These are phyloP conservation scores for Ilyonectria mors-panacis DNA, from an alignment of 2,329 filamentous ascomycete genomes.

Conservation along the genomic window DNA sequence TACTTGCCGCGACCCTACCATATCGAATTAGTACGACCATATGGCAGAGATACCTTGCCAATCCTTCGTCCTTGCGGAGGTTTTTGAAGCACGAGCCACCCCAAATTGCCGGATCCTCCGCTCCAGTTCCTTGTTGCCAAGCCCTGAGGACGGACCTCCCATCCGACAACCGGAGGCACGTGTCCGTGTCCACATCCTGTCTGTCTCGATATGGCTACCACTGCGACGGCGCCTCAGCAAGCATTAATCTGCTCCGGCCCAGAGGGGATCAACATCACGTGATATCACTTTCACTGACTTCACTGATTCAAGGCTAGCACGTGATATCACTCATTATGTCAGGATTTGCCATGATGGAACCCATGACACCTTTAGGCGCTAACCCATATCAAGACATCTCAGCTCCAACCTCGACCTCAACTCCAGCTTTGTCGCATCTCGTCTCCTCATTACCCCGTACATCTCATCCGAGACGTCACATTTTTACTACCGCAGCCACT, in stretches of 20 bases:
- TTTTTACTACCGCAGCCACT: neutral
- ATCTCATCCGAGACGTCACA: neutral
- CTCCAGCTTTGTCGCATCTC: conserved; percentile 15
- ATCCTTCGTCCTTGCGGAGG: neutral
- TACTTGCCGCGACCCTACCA: neutral
- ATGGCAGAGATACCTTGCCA: neutral
- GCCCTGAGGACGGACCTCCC: neutral
- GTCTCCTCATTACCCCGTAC: neutral
- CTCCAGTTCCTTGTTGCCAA: neutral
- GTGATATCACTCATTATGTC: conserved; percentile 5
- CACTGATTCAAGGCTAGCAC: neutral
- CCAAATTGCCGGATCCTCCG: neutral
- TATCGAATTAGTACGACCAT: neutral
- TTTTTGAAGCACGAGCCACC: conserved; percentile 6
- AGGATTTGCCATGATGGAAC: neutral
- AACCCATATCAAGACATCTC: conserved; percentile 19
- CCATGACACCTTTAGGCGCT: conserved; percentile 27
- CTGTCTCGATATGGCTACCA: conserved; percentile 23
- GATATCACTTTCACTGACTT: neutral
- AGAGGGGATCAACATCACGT: neutral
- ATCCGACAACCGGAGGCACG: neutral
- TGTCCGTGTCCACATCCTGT: neutral
- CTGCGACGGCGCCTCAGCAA: conserved; percentile 24
- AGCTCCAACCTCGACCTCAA: conserved; percentile 19
- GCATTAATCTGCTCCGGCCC: neutral